Conservation (phyloP, 2,329 filamentous ascomycete genomes). For the Emergomyces orientalis region DNA sequence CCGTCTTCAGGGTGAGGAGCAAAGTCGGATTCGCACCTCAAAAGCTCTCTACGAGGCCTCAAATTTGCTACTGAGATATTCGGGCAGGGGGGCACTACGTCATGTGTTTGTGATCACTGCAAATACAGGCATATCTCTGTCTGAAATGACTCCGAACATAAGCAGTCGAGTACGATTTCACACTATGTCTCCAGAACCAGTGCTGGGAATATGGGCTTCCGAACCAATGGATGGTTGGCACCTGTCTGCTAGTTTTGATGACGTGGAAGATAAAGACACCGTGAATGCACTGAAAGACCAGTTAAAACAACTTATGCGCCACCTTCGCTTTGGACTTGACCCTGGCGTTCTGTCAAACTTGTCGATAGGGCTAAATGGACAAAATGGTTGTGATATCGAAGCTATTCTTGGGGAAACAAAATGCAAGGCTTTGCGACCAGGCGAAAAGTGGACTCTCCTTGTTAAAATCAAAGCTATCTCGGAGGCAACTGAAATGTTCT, state of each 20-base stretch:
- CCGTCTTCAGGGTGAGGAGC: constrained; percentile 12
- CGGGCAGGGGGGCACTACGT: constrained; percentile 21
- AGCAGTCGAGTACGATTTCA: constrained; percentile 26
- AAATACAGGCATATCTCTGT: constrained; percentile 15
- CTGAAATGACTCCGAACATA: constrained; percentile 15
- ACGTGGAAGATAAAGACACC: constrained; percentile 10
- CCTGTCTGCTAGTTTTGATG: constrained; percentile 19
- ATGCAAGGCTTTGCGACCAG: constrained; percentile 21
- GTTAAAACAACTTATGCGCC: constrained; percentile 19
- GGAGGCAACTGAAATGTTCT: neutral
- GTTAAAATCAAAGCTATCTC: constrained; percentile 19
- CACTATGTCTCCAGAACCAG: constrained; percentile 24
- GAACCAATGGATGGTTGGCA: constrained; percentile 22
- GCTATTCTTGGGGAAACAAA: constrained; percentile 18
- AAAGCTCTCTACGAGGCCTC: constrained; percentile 21
- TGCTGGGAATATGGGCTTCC: constrained; percentile 16
- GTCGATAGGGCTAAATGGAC: constrained; percentile 19
- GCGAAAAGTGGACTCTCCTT: constrained; percentile 25
- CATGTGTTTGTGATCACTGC: constrained; percentile 29
- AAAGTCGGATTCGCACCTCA: constrained; percentile 11
- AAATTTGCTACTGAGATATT: constrained; percentile 18
- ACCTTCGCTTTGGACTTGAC: constrained; percentile 24
- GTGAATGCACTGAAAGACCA: constrained; percentile 18
- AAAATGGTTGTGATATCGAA: constrained; percentile 19
- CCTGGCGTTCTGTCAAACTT: constrained; percentile 22